Evolutionary conservation across 2,329 filamentous ascomycete genomes (phyloP), one percentile per base, ranked within the genome.

Genomic region (Thielaviopsis populi): DNA sequence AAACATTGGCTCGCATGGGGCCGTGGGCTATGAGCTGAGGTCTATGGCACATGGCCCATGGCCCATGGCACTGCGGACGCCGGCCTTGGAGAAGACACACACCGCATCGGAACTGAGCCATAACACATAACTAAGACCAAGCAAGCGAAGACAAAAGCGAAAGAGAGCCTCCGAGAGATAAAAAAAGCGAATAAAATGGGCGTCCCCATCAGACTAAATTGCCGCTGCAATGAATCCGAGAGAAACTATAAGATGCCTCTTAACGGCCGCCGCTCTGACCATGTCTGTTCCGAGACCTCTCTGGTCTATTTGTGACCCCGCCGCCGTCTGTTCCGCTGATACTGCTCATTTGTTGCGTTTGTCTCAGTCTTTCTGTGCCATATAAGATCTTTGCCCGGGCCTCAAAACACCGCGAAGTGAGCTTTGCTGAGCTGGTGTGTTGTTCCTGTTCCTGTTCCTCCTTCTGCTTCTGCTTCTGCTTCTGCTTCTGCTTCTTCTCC

Each of bases 241-340:
- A 54, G 50, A 54, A 54, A 54, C 50, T 54, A 54, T 54, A 54
- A 54, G 50, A 54, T 54, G 50, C 27, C 50, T 54, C 50, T 54
- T 54, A 54, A 33, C 50, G 7, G 24, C 50, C 22, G 50, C 50
- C 50, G 50, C 50, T n/a, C 50, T 54, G 50, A 54, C 50, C 50
- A 54, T n/a, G 13, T 54, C 50, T 15, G 50, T 54, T 54, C 50
- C 50, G 46, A 54, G 24, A n/a, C 27, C 50, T 54, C 50, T 54
- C 50, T 54, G 22, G 22, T 19, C 50, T 54, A 7, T 24, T 50
- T 50, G 46, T 24, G 46, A 50, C 7, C 46, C 46, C 46, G 46
- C 22, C 46, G 46, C 19, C 46, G 46, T 50, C 46, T 50, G 17
- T 50, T 22, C 41, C 58, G 3, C 41, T 59, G 37, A 22, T 41